Percentiles rank a stretch among this genome's conserved stretches.
phyloP scores from a whole-genome alignment of 164 flowering plant species.

The Pachysandra terminalis region DNA sequence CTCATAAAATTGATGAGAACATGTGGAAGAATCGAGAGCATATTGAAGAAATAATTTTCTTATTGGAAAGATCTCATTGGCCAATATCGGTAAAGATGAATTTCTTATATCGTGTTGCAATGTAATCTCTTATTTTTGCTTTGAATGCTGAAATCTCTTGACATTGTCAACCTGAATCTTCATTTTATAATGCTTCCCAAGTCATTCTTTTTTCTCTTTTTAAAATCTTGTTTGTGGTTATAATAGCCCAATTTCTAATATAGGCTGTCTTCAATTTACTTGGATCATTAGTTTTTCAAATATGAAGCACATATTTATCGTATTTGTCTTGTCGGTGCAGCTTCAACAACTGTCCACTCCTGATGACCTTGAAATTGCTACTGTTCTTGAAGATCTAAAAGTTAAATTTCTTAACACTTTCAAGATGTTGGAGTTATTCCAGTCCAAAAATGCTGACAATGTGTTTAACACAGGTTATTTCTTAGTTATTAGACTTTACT shows the following conservation, averaged over 20 bases:
- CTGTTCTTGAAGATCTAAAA: constrained; percentile 41
- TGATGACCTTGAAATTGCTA: constrained; percentile 53
- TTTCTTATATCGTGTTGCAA: not conserved
- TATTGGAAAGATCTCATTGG: constrained; percentile 69
- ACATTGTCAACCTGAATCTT: not conserved
- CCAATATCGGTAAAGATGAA: constrained; percentile 45
- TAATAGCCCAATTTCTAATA: not conserved
- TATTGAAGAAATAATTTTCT: constrained; percentile 74
- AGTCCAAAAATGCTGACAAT: constrained; percentile 70
- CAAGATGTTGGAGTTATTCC: constrained; percentile 57
- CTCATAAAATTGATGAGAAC: constrained; percentile 93
- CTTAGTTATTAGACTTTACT: not conserved
- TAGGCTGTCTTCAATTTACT: not conserved
- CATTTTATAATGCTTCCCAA: not conserved
- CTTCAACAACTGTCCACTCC: constrained; percentile 56
- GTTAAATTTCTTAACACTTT: constrained; percentile 44
- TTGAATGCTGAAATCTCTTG: not conserved
- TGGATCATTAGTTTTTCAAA: not conserved
- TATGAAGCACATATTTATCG: not conserved
- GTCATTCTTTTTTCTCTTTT: not conserved
- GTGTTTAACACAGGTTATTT: constrained; percentile 76
- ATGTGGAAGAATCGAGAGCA: constrained; percentile 98
- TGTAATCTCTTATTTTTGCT: not conserved
- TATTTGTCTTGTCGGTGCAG: constrained; percentile 38
- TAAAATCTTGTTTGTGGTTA: not conserved